Percentiles rank a stretch among this genome's conserved stretches.
phyloP scores from a whole-genome alignment of 768 basidiomycete genomes.

The Daedaleopsis sinensis region DNA sequence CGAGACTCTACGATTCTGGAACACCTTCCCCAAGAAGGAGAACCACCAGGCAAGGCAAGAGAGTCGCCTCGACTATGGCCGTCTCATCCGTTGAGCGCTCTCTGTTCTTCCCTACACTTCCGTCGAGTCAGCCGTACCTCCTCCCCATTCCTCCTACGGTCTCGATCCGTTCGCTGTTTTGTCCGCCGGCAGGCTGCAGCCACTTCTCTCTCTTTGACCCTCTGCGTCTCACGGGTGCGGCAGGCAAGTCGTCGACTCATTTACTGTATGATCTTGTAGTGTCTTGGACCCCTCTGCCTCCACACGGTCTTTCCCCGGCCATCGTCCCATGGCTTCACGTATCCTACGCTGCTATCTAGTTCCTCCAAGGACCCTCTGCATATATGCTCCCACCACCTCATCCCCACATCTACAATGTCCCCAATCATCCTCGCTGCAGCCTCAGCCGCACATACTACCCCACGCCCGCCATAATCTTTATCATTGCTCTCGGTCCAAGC shows the following conservation, averaged over 20 bases:
- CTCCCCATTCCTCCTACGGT: too few relatives aligned
- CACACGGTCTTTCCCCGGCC: slow-evolving; percentile 5
- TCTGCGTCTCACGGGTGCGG: neutral
- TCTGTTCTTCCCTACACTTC: neutral
- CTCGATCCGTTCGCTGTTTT: too few relatives aligned
- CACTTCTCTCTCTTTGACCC: slow-evolving; percentile 3
- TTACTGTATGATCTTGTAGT: slow-evolving; percentile 23
- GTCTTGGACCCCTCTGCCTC: slow-evolving; percentile 14
- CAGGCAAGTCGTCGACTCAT: slow-evolving; percentile 4
- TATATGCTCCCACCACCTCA: slow-evolving; percentile 2
- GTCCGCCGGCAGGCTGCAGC: neutral
- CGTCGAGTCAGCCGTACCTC: too few relatives aligned
- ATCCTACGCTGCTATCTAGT: slow-evolving; percentile 24
- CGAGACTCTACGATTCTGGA: slow-evolving; percentile 97
- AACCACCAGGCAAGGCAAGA: slow-evolving; percentile 38
- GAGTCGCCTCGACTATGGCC: slow-evolving; percentile 49
- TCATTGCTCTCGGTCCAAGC: slow-evolving; percentile 15
- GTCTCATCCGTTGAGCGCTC: slow-evolving; percentile 36
- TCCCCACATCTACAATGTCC: neutral
- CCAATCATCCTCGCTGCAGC: neutral
- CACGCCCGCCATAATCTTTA: slow-evolving; percentile 4
- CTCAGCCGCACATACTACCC: slow-evolving; percentile 2
- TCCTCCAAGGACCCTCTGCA: slow-evolving; percentile 19
- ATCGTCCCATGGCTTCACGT: slow-evolving; percentile 4
- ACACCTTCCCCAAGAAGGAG: slow-evolving; percentile 86